Evolutionary conservation across 1,284 basidiomycete genomes (phyloP).

Genomic region (Omphalotus olearius): DNA sequence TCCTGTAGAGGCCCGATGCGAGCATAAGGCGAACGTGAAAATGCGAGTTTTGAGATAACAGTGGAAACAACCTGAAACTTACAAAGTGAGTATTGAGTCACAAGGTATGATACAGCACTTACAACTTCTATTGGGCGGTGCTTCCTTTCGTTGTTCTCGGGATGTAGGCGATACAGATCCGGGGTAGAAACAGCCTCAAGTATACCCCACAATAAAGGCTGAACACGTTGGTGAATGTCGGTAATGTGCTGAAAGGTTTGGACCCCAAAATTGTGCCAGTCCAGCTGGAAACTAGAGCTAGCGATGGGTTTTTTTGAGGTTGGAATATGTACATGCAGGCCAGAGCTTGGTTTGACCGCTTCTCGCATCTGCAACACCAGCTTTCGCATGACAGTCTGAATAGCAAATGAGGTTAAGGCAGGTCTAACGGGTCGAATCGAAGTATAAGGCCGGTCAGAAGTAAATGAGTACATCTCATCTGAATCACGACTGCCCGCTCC

Average conservation of each 20-base stretch:
- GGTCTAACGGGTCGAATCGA: not conserved
- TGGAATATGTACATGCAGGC: not conserved
- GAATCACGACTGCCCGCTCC: not conserved
- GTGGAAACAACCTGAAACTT: no score
- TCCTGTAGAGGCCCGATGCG: no score
- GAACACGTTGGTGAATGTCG: not conserved
- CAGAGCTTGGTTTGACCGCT: not conserved
- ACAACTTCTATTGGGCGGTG: no score
- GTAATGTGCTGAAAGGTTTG: not conserved
- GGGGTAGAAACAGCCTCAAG: no score
- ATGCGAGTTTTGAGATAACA: no score
- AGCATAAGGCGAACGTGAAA: no score
- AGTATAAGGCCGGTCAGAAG: not conserved
- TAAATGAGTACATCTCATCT: not conserved
- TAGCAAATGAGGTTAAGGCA: constrained; percentile 3
- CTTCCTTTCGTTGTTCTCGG: no score
- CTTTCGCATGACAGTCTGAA: not conserved
- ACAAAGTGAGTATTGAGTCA: no score
- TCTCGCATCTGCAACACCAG: not conserved
- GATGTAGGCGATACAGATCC: no score
- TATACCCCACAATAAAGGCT: not conserved
- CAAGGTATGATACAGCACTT: no score
- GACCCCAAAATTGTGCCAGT: not conserved
- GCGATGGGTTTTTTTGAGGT: not conserved
- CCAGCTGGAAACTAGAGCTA: not conserved